These are phyloP conservation scores for Boletus eberwhitei DNA, from an alignment of 768 basidiomycete species.

Conservation along the genomic window DNA sequence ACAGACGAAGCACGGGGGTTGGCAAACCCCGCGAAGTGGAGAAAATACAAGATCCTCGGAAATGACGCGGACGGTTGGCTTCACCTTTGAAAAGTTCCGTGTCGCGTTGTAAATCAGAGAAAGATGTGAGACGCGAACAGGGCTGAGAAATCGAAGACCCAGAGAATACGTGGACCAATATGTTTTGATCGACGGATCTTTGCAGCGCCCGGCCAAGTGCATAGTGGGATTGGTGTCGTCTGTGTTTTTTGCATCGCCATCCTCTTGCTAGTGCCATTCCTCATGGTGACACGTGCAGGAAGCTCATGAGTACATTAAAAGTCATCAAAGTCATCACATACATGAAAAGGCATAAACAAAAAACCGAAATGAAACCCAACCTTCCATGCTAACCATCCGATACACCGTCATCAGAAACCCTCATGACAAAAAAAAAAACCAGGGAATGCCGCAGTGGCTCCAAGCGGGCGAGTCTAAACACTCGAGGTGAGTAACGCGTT, in stretches of 20 bases:
- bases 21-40: not conserved
- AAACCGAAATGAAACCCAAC: not conserved
- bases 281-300: not conserved
- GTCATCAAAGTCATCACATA: slow-evolving; percentile 2
- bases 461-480: slow-evolving; percentile 7
- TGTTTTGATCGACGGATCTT: not conserved
- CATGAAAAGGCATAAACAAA: slow-evolving; percentile 7
- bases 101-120: not conserved
- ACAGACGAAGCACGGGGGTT: not conserved
- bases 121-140: not conserved
- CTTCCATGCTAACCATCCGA: not conserved
- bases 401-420: not conserved
- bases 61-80: no score
- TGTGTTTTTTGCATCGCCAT: no score
- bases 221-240: no score
- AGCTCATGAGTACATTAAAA: slow-evolving; percentile 2
- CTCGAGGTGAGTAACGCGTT: slow-evolving; percentile 13
- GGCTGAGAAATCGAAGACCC: not conserved
- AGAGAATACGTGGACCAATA: not conserved
- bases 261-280: no score
- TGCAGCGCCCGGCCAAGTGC: not conserved
- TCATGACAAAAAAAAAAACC: not conserved
- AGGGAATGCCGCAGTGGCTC: not conserved
- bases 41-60: not conserved
- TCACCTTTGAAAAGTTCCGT: not conserved